Base-by-base conservation (phyloP, 2,329 filamentous ascomycete genomes). In the Aphanocladium album region DNA sequence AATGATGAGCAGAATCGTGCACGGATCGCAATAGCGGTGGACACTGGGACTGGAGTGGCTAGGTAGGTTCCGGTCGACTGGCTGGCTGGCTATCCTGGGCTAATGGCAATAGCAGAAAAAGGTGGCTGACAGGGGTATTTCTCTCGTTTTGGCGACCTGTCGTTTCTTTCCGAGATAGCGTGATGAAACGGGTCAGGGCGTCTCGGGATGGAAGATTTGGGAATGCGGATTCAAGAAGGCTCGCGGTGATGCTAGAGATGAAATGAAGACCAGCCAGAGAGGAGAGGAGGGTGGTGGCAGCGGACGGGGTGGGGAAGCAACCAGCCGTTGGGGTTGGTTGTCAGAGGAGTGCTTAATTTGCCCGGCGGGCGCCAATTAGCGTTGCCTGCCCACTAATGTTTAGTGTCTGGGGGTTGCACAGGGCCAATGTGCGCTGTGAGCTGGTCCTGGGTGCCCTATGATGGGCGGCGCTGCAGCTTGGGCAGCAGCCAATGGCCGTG, bases 11-110 rank as follows among this genome's bases (percentile, higher is more conserved):
- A 33, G 27, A 9, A 51, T 35, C 14, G 59, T 61, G 59, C 59
- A 61, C 59, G 52, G 59, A 61, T 61, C 59, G 59, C 46, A 51
- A 56, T 33, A 57, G 59, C 52, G 59, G 59, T 61, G 59, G 59
- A 19, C 51, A 43, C 25, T 21, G 7, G n/a, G n/a, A n/a, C 39
- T 33, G 47, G 23, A 16, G 35, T 12, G n/a, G 35, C 27, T 41
- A 41, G 53, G 11, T 60, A 41, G 46, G 17, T 57, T 50, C 21
- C 35, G 23, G 41, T 33, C 30, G 57, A 46, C 25, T 25, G 47
- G 55, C 46, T 57, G n/a, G n/a, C n/a, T n/a, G n/a, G n/a, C n/a
- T n/a, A 57, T 57, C 55, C 45, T 50, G 41, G 45, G 33, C 45
- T 30, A 43, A 30, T 12, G 17, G 47, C 47, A 51, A 45, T 49